Evolutionary conservation across 768 basidiomycete species (phyloP).

Genomic region (Mycena polygramma): DNA sequence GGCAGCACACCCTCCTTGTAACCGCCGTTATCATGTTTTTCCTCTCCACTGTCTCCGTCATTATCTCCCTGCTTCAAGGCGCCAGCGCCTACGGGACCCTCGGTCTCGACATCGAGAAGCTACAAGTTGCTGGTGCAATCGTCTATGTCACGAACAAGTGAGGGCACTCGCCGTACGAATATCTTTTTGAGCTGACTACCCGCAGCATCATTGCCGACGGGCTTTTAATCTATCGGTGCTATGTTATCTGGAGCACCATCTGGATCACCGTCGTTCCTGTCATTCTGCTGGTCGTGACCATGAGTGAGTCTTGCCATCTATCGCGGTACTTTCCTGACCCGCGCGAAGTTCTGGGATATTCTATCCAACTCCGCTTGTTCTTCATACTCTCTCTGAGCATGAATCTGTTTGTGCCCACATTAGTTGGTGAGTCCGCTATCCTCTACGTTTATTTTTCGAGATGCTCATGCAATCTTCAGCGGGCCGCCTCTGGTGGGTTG

Average conservation of each 20-base stretch:
- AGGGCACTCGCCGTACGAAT: conserved; percentile 14
- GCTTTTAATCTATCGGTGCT: conserved; percentile 54
- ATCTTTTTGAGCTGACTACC: not conserved
- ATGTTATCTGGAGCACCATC: conserved; percentile 52
- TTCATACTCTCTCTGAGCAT: conserved; percentile 47
- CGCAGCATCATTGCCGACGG: conserved; percentile 49
- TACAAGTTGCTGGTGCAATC: conserved; percentile 50
- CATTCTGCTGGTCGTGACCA: conserved; percentile 48
- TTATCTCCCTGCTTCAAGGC: conserved; percentile 49
- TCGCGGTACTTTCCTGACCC: conserved; percentile 27
- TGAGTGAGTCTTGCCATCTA: conserved; percentile 42
- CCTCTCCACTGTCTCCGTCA: conserved; percentile 50
- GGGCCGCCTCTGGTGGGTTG: conserved; percentile 52
- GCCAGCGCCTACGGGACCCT: conserved; percentile 38
- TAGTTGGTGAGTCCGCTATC: conserved; percentile 47
- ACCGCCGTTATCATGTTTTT: conserved; percentile 52
- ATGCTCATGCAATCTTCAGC: conserved; percentile 39
- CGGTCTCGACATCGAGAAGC: conserved; percentile 10
- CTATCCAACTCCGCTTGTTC: conserved; percentile 38
- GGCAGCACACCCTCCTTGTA: conserved; percentile 47
- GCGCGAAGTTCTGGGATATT: conserved; percentile 49
- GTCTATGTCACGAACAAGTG: conserved; percentile 57
- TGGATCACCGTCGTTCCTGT: conserved; percentile 45
- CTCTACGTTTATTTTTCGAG: not conserved
- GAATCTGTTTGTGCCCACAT: conserved; percentile 50